Conservation (phyloP, 768 basidiomycete species). For the Rhizopogon salebrosus region DNA sequence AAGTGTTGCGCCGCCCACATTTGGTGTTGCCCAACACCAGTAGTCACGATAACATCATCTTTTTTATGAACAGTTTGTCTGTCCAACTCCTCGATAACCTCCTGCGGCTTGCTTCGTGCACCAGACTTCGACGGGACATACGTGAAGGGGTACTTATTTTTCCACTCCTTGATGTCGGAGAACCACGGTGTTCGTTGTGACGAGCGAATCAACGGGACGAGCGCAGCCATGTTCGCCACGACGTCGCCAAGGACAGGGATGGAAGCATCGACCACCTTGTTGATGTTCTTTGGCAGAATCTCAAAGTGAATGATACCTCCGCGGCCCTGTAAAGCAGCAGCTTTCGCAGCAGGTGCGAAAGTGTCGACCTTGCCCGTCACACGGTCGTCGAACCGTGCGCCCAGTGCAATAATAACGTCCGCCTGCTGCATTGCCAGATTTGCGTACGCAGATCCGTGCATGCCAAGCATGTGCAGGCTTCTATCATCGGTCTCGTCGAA, state of each 20-base stretch:
- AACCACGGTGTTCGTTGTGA: slow-evolving; percentile 78
- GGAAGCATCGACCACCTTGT: slow-evolving; percentile 95
- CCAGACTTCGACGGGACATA: slow-evolving; percentile 53
- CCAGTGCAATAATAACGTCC: slow-evolving; percentile 96
- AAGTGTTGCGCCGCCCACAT: slow-evolving; percentile 99
- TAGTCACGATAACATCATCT: slow-evolving; percentile 82
- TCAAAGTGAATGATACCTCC: slow-evolving; percentile 99
- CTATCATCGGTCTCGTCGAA: slow-evolving; percentile 88
- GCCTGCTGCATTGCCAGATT: slow-evolving; percentile 98
- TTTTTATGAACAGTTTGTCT: slow-evolving; percentile 73
- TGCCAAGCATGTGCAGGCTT: slow-evolving; percentile 95
- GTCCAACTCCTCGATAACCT: slow-evolving; percentile 92
- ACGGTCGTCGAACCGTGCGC: slow-evolving; percentile 95
- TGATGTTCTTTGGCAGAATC: slow-evolving; percentile 97
- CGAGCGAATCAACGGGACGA: slow-evolving; percentile 73
- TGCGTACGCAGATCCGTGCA: slow-evolving; percentile 97
- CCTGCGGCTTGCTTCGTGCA: slow-evolving; percentile 88
- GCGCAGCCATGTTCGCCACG: slow-evolving; percentile 68
- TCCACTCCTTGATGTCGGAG: slow-evolving; percentile 77
- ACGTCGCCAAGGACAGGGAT: slow-evolving; percentile 96
- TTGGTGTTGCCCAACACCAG: slow-evolving; percentile 98
- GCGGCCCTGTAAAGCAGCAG: slow-evolving; percentile 77
- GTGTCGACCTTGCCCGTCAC: slow-evolving; percentile 87
- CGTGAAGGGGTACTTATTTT: slow-evolving; percentile 85
- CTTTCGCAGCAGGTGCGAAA: slow-evolving; percentile 88